Base-by-base conservation (phyloP, 192 early-diverging fungal species). In the Funneliformis geosporum region DNA sequence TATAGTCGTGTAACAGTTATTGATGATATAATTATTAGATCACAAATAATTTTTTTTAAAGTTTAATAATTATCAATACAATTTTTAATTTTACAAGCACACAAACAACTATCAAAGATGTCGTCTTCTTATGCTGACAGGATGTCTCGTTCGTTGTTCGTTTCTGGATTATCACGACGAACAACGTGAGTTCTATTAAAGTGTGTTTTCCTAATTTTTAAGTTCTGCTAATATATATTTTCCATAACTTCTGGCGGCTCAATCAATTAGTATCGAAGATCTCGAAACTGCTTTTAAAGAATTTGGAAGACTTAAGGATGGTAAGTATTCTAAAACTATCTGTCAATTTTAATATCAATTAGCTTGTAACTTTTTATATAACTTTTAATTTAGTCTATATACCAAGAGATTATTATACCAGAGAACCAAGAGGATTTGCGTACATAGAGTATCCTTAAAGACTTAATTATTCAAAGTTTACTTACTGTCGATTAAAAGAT, bases 401-500 rank as follows among this genome's bases (percentile, higher is more conserved):
- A 76, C 75, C 75, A 43, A 76, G 47, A 44, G 60, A 76, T 21
- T 76, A 33, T 64, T 76, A 76, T 40, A 76, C 75, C 10, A 76
- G 75, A 10, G 75, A 76, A 43, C 75, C 75, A 43, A 64, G 75
- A 64, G 75, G 75, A 3, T 76, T 76, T 76, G 75, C 75, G 25
- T 76, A 76, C 62, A 76, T 76, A 76, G 75, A 76, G 75, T 76
- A 76, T 76, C 74, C 74, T 76, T 76, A 39, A 76, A 75, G 55
- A 75, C 42, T 68, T 68, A 33, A n/a, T 67, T 43, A 38, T 74
- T 23, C 12, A 60, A 43, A 64, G 25, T 62, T 18, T 76, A 60
- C 12, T 44, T n/a, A n/a, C 55, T 75, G 27, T 38, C 73, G 46
- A 50, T 7, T 70, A 39, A 39, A 60, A n/a, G 23, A 62, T 50